These are phyloP conservation scores for Claviceps sp. DNA, from an alignment of 2,329 filamentous ascomycete species.

Conservation along the genomic window DNA sequence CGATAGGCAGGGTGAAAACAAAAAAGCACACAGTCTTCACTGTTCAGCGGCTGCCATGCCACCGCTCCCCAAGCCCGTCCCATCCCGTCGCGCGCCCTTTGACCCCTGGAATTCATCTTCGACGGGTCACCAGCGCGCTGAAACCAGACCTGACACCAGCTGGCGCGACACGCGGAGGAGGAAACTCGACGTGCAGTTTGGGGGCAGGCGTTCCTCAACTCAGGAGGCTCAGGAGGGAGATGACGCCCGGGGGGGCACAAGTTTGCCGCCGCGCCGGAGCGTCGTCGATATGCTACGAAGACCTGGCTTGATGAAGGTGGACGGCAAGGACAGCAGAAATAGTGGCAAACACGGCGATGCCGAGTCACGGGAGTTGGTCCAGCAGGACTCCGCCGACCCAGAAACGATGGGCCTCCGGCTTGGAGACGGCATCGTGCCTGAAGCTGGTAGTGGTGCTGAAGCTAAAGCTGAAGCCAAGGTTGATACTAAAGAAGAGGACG, in stretches of 20 bases:
- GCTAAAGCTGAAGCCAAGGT: no score
- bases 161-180: conserved; percentile 59
- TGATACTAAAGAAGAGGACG: no score
- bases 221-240: not conserved
- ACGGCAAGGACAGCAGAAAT: no score
- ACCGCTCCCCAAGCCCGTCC: not conserved
- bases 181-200: conserved; percentile 60
- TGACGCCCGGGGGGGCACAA: not conserved
- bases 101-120: conserved; percentile 63
- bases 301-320: conserved; percentile 19
- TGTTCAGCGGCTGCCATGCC: not conserved
- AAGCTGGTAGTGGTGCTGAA: no score
- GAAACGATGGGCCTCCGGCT: no score
- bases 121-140: conserved; percentile 67
- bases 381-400: no score
- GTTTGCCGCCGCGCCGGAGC: conserved; percentile 17
- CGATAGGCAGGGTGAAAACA: not conserved
- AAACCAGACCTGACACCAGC: conserved; percentile 46
- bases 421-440: no score
- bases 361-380: no score
- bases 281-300: conserved; percentile 41
- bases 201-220: conserved; percentile 29
- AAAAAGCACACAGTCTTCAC: not conserved
- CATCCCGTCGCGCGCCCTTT: conserved; percentile 19
- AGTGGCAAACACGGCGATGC: no score